Base-by-base conservation (phyloP, 805 yeast genomes). In the Sungouiozyma ichnusensis region DNA sequence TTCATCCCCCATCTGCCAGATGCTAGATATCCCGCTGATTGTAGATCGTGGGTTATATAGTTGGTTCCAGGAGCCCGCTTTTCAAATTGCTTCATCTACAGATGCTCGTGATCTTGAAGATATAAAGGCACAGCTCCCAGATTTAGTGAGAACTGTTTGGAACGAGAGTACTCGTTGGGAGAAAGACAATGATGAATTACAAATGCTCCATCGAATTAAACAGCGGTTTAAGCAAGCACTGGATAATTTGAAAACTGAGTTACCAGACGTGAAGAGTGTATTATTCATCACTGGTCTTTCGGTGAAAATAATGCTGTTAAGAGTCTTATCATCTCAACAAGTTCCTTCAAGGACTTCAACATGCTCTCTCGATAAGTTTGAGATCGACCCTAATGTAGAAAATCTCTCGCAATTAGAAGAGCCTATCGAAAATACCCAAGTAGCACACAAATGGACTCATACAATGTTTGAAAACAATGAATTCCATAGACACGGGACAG, bases 251-350 rank as follows among this genome's bases (percentile, higher is more conserved):
- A 81, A 80, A 48, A 44, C 53, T 6, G 64, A 70, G 45, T 72
- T 64, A 52, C 94, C 95, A 0, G 65, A 76, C 2, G 66, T 77
- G 27, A 76, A 78, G 32, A 68, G 77, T 0, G 66, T 92, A 6
- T 53, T 92, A 17, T 64, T 90, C n/a, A 79, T 85, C 20, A 79
- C 95, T 3, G 97, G 92, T 63, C 98, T 97, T 1, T 97, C 97
- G 3, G 74, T 94, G 4, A 85, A 86, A 59, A 7, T 24, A 11
- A 24, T 24, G 29, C 11, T 24, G 29, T 24, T 24, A 11, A 6
- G 11, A 24, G 29, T 11, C 6, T 7, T 24, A 24, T 7, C 29
- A 6, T 11, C 29, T 7, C 6, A 24, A 6, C 6, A 6, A 24
- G 11, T 11, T 2, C 63, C 68, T 40, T 69, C 77, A 8, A 69